A percentile compares a stretch with the other conserved stretches of the same genome.
These are phyloP conservation scores for Cylindrodendrum hubeiense DNA, from an alignment of 2,329 filamentous ascomycete genomes.

Conservation along the genomic window DNA sequence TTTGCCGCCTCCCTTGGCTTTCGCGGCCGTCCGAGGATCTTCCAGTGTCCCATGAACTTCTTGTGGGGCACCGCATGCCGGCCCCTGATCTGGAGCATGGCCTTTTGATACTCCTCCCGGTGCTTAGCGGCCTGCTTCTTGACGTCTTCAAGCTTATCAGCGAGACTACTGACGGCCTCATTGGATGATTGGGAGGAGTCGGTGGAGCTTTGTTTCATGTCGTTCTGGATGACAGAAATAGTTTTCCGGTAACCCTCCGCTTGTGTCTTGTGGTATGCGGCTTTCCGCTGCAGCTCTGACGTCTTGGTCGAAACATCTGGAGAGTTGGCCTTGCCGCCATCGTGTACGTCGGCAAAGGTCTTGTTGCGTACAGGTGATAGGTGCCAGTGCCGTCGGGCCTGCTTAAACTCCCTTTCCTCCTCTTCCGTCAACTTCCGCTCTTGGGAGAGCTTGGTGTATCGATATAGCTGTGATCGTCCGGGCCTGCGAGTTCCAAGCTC, in stretches of 20 bases:
- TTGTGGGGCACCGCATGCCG: constrained; percentile 40
- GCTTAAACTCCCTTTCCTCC: constrained; percentile 51
- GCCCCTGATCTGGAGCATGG: constrained; percentile 48
- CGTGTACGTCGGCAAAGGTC: constrained; percentile 33
- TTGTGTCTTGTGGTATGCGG: constrained; percentile 48
- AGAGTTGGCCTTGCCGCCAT: constrained; percentile 32
- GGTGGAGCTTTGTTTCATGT: constrained; percentile 16
- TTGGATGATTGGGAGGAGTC: not conserved
- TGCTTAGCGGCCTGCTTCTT: constrained; percentile 43
- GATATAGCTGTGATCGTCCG: constrained; percentile 49
- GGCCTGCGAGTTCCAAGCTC: constrained; percentile 48
- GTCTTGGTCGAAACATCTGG: constrained; percentile 37
- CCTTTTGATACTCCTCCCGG: constrained; percentile 36
- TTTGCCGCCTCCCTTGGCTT: constrained; percentile 30
- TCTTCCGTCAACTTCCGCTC: constrained; percentile 48
- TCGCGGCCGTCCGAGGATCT: constrained; percentile 44
- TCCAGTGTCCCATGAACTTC: constrained; percentile 44
- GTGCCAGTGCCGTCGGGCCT: constrained; percentile 48
- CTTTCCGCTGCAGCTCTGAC: constrained; percentile 43
- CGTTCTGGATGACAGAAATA: constrained; percentile 30
- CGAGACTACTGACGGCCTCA: constrained; percentile 15
- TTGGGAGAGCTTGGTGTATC: constrained; percentile 47
- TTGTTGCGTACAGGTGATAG: constrained; percentile 46
- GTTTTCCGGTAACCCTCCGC: constrained; percentile 45
- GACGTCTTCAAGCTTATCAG: constrained; percentile 38